Evolutionary conservation across 495 filamentous ascomycete species (phyloP).

Genomic region (Alectoria sarmentosa): DNA sequence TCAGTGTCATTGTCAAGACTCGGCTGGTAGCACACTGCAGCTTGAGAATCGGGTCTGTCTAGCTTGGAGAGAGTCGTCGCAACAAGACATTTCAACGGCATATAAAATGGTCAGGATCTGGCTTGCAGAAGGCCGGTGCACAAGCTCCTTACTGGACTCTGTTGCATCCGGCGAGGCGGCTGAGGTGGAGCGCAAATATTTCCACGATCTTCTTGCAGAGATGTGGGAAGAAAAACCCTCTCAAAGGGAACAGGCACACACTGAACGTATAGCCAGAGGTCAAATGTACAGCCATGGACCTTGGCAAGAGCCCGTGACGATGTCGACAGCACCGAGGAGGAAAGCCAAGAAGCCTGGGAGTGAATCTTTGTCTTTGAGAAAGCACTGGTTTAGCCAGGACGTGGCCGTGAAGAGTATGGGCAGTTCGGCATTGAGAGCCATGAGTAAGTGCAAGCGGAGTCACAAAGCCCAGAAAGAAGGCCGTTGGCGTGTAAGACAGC

Average conservation of each 20-base stretch:
- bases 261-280: neutral
- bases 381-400: neutral
- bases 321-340: neutral
- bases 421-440: neutral
- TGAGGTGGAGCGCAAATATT: neutral
- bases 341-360: neutral
- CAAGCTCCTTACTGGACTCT: neutral
- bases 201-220: neutral
- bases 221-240: neutral
- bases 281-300: neutral
- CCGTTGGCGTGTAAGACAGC: neutral
- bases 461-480: neutral
- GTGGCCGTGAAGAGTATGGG: neutral
- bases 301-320: neutral
- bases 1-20: neutral
- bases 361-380: neutral
- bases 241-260: neutral
- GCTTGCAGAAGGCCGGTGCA: neutral
- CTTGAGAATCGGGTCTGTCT: neutral
- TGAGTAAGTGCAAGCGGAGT: neutral
- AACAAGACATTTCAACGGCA: neutral
- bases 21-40: neutral
- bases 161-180: neutral
- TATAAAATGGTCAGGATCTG: neutral
- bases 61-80: neutral